Base-by-base conservation (phyloP, 169 alveolate species). In the Plasmodium ovale region DNA sequence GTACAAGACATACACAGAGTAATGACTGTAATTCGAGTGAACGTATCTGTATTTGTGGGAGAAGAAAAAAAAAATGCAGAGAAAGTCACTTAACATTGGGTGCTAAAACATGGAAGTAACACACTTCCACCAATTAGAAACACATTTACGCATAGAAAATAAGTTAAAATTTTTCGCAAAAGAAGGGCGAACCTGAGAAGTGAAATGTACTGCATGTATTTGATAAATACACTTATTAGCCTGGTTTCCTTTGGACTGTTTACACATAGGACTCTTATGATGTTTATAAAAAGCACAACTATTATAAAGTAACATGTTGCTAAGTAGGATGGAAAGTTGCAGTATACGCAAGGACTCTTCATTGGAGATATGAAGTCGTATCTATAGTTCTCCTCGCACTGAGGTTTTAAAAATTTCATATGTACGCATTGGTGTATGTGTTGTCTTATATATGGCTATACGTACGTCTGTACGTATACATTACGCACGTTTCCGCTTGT, bases 321-420 rank as follows among this genome's bases (percentile, higher is more conserved):
- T 23, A 79, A 39, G 27, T 79, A 79, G 7, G 89, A 35, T 29
- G 58, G 3, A 27, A 64, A 64, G 16, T 47, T 62, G 54, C 89
- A 79, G 23, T 35, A 16, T 16, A 62, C 70, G 19, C 89, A 79
- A 16, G 89, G 47, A 64, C 60, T 21, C 27, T 64, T 31, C 27
- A 21, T 44, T 21, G 89, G 89, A 29, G 70, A 14, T 35, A 79
- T 49, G 42, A 79, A 53, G 49, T 79, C 60, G 39, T 64, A 58
- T 79, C 89, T 79, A 62, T 62, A 79, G 64, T 62, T 79, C 39
- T 79, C 79, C 16, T 54, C 89, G 31, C 89, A 79, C 89, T 79
- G 29, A 10, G 33, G 42, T 58, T 72, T 42, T 35, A 59, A 72
- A 47, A 23, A 27, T 19, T 35, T 35, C 51, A 44, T 51, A 42